A percentile compares a stretch with the other conserved stretches of the same genome.
phyloP scores from a whole-genome alignment of 805 yeast genomes.

The Sugiyamaella smithiae region DNA sequence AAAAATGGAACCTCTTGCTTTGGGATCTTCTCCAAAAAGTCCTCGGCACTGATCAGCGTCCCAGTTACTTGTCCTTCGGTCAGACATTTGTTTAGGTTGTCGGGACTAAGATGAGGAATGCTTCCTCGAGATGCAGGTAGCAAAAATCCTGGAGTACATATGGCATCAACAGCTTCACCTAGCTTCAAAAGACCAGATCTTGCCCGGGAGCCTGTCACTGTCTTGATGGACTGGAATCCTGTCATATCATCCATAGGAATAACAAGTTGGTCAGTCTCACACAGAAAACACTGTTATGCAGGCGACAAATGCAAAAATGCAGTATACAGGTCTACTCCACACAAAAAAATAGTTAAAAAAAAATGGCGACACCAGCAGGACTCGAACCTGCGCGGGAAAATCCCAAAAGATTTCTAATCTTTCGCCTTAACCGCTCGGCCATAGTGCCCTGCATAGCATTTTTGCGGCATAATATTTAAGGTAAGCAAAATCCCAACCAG shows the following conservation, averaged over 20 bases:
- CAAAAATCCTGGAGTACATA: slow-evolving; percentile 35
- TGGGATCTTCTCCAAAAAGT: slow-evolving; percentile 35
- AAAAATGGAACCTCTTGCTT: slow-evolving; percentile 16
- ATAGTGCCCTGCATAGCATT: slow-evolving; percentile 30
- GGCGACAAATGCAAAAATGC: not conserved
- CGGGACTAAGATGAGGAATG: slow-evolving; percentile 44
- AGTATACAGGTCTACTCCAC: not conserved
- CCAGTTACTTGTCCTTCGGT: slow-evolving; percentile 19
- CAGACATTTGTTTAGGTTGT: slow-evolving; percentile 28
- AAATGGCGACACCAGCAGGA: slow-evolving; percentile 38
- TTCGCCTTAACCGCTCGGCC: slow-evolving; percentile 43
- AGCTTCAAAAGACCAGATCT: slow-evolving; percentile 27
- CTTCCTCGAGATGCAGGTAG: slow-evolving; percentile 40
- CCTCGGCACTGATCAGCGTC: slow-evolving; percentile 36
- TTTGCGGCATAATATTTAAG: too few species aligned
- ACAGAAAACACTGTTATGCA: not conserved
- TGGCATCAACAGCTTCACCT: slow-evolving; percentile 12
- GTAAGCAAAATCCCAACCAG: too few species aligned
- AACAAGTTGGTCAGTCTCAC: not conserved
- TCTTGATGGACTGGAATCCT: slow-evolving; percentile 22
- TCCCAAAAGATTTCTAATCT: slow-evolving; percentile 41
- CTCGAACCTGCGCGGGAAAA: slow-evolving; percentile 41
- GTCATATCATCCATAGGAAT: slow-evolving; percentile 9
- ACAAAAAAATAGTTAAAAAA: slow-evolving; percentile 17
- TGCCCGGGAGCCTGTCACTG: slow-evolving; percentile 22